A percentile compares a stretch with the other conserved stretches of the same genome.
phyloP scores from a whole-genome alignment of 768 basidiomycete species.

The Cyathus striatus region DNA sequence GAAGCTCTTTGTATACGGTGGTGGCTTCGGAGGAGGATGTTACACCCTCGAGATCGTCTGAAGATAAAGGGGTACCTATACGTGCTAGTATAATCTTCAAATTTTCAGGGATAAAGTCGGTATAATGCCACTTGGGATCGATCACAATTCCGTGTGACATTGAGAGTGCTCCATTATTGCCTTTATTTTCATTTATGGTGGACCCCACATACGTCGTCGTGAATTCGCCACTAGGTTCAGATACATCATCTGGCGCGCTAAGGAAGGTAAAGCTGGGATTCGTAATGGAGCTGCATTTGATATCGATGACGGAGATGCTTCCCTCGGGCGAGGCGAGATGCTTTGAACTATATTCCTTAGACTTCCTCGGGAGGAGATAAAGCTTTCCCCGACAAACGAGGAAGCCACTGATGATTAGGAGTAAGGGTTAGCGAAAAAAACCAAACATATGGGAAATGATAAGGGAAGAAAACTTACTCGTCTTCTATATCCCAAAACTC shows the following conservation, averaged over 20 bases:
- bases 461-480: constrained; percentile 16
- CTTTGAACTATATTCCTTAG: constrained; percentile 17
- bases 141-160: constrained; percentile 16
- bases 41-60: no score
- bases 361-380: constrained; percentile 25
- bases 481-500: constrained; percentile 31
- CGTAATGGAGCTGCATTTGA: constrained; percentile 19
- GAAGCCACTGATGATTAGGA: constrained; percentile 10
- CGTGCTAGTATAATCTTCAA: no score
- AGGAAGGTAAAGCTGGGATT: no score
- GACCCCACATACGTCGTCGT: no score
- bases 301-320: constrained; percentile 17
- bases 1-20: neutral
- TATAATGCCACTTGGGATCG: constrained; percentile 27
- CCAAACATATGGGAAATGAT: constrained; percentile 2
- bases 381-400: constrained; percentile 23
- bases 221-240: no score
- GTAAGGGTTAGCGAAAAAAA: neutral
- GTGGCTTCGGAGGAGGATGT: constrained; percentile 9
- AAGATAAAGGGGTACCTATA: no score
- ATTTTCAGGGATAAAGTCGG: no score
- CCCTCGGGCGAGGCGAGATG: constrained; percentile 28
- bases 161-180: no score
- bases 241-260: no score
- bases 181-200: no score